phyloP scores from a whole-genome alignment of 1,284 basidiomycete genomes.

The Heterobasidion parviporum region DNA sequence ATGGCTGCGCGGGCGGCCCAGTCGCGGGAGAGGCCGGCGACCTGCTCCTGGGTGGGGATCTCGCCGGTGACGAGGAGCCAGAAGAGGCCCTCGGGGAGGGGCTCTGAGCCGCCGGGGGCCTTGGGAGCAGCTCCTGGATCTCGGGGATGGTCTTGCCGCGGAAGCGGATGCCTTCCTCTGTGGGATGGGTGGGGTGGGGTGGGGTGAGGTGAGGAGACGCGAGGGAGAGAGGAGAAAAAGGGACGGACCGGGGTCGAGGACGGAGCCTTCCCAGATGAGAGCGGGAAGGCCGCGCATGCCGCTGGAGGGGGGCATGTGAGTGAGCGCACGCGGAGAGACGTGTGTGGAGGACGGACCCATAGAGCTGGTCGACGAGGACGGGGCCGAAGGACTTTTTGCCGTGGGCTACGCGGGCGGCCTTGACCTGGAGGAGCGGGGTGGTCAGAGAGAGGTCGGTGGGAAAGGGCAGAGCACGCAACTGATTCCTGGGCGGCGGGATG shows the following conservation, averaged over 20 bases:
- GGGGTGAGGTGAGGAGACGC: neutral
- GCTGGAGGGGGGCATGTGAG: constrained; percentile 31
- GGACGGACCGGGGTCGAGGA: constrained; percentile 75
- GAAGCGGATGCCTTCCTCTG: constrained; percentile 96
- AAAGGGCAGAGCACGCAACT: constrained; percentile 30
- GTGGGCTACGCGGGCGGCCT: constrained; percentile 74
- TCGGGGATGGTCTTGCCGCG: constrained; percentile 90
- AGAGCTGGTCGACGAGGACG: constrained; percentile 86
- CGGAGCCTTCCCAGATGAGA: constrained; percentile 93
- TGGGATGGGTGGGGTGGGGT: neutral
- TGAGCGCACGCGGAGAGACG: neutral
- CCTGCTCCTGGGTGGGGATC: constrained; percentile 85
- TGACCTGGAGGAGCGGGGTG: constrained; percentile 45
- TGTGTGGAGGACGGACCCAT: constrained; percentile 43
- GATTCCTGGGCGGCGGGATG: constrained; percentile 87
- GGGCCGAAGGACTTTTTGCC: constrained; percentile 90
- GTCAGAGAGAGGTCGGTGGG: constrained; percentile 12
- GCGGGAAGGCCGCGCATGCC: constrained; percentile 89
- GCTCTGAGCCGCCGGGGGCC: constrained; percentile 84
- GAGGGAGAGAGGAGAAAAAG: neutral
- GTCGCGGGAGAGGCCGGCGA: constrained; percentile 77
- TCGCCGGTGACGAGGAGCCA: constrained; percentile 94
- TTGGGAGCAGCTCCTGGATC: constrained; percentile 77
- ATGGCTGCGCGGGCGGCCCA: constrained; percentile 88
- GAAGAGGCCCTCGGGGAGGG: constrained; percentile 91